Evolutionary conservation across 1,284 basidiomycete species (phyloP).

Genomic region (Microbotryum silenes-acaulis): DNA sequence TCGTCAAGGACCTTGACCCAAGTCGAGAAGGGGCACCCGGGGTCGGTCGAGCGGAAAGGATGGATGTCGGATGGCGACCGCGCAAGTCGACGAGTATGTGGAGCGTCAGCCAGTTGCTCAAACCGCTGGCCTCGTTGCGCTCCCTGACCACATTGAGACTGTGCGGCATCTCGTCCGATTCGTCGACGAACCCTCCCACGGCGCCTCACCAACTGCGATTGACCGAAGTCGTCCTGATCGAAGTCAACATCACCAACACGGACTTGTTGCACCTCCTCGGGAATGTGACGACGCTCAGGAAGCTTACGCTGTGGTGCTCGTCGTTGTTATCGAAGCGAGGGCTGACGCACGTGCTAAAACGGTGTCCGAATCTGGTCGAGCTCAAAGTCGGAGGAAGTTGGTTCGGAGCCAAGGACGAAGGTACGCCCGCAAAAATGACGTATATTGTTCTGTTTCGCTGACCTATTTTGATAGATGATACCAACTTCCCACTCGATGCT

Average conservation of each 20-base stretch:
- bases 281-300: constrained; percentile 11
- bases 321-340: constrained; percentile 28
- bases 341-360: constrained; percentile 21
- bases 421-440: not conserved
- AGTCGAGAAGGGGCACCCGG: not conserved
- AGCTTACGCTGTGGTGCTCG: constrained; percentile 29
- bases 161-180: constrained; percentile 30
- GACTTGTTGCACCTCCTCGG: constrained; percentile 27
- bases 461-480: constrained; percentile 13
- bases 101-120: constrained; percentile 29
- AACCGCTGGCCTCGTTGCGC: constrained; percentile 22
- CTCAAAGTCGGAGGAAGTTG: constrained; percentile 25
- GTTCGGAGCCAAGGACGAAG: constrained; percentile 32
- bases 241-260: constrained; percentile 31
- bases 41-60: constrained; percentile 23
- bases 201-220: constrained; percentile 8
- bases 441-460: not conserved
- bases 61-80: constrained; percentile 29
- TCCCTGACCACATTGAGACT: constrained; percentile 16
- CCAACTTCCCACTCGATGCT: constrained; percentile 25
- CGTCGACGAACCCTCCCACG: constrained; percentile 14
- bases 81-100: constrained; percentile 20
- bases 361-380: constrained; percentile 23
- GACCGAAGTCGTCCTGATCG: constrained; percentile 26
- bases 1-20: constrained; percentile 25